Evolutionary conservation across 2,329 filamentous ascomycete genomes (phyloP), one percentile per base, ranked within the genome.

Genomic region (Hypoxylon sp.): DNA sequence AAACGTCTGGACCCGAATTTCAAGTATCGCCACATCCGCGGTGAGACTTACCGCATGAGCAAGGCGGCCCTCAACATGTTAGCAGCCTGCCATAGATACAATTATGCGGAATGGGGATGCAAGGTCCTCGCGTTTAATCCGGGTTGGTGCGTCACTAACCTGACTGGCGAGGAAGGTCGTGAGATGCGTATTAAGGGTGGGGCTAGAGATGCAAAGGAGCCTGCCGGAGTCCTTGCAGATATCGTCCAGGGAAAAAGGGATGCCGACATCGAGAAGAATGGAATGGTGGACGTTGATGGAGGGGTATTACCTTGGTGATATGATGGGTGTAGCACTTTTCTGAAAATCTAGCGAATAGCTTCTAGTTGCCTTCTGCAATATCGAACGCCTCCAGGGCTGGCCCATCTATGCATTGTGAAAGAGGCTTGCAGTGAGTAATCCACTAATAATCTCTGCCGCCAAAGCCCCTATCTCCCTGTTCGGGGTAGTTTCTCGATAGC

Each of bases 401-500:
- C 0, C 83, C 83, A 56, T 82, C 81, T 0, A 69, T 75, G 62
- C 83, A 85, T 47, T 74, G 77, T 0, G 81, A 79, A 55, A 84
- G 65, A 5, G 77, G 74, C 72, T 83, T 83, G 81, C 2, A 81
- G 81, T 3, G 81, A 76, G 72, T 76, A 79, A 74, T 83, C 83
- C 44, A 83, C 80, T 54, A 42, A 42, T 54, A 54, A 19, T 54
- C 51, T 5, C 51, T 19, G 11, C 86, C 82, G 0, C 82, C 77
- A 73, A 73, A 82, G 88, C 10, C 87, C 86, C 64, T 85, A 84
- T 72, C 84, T 84, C 14, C 84, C 83, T 2, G 75, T 76, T 76
- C 90, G 92, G 59, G 87, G 82, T 78, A 92, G 80, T 56, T 85
- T 84, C 82, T 92, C 90, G 33, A 92, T 84, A 0, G 88, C 90